Conservation (phyloP, 2,329 filamentous ascomycete genomes). For the Nigrograna mackinnonii region DNA sequence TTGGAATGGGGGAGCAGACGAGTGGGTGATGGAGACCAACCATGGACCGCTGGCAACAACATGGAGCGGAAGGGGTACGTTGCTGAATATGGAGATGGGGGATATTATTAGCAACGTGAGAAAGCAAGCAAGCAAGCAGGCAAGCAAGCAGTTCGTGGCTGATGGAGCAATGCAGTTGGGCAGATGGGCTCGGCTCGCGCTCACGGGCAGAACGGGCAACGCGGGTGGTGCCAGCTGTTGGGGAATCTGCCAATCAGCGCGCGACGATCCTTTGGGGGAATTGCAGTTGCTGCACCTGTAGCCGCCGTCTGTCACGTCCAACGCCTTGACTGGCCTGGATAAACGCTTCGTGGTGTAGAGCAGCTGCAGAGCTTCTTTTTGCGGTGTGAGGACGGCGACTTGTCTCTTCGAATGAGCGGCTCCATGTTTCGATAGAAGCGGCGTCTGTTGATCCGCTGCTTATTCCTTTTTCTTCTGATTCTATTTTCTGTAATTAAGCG, state of each 20-base stretch:
- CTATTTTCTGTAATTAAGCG: too few relatives aligned
- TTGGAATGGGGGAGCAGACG: too few relatives aligned
- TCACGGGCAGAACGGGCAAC: not conserved
- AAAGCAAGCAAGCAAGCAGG: not conserved
- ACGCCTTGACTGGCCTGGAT: constrained; percentile 5
- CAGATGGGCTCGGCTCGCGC: not conserved
- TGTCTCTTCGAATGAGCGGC: constrained; percentile 27
- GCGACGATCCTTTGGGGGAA: not conserved
- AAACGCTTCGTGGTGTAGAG: constrained; percentile 11
- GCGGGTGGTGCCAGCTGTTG: not conserved
- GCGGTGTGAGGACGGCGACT: constrained; percentile 9
- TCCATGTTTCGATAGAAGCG: constrained; percentile 2
- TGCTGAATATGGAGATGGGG: not conserved
- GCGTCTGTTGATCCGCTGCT: too few relatives aligned
- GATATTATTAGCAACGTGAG: not conserved
- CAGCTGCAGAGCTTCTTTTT: constrained; percentile 3
- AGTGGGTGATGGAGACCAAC: not conserved
- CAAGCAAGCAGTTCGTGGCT: not conserved
- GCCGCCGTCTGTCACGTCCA: constrained; percentile 13
- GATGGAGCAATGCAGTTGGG: not conserved
- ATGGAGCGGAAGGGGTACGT: not conserved
- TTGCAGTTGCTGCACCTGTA: constrained; percentile 21
- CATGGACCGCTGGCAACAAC: not conserved
- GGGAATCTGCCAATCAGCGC: not conserved
- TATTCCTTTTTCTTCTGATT: too few relatives aligned